Evolutionary conservation across 2,329 filamentous ascomycete species (phyloP).

Genomic region (Calonectria montana): DNA sequence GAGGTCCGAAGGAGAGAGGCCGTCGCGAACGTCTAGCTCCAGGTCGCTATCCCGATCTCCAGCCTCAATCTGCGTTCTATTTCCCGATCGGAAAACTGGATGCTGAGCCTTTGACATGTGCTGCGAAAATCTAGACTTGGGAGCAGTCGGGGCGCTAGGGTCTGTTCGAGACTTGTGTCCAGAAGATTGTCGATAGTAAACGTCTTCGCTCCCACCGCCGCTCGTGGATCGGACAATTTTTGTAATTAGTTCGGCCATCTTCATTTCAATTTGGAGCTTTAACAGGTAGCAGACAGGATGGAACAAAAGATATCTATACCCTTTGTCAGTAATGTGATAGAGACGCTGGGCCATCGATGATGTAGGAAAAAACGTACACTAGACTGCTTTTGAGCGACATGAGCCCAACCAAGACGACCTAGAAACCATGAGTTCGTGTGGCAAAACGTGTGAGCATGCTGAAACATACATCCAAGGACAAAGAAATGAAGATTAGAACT

Average conservation of each 20-base stretch:
- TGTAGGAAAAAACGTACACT: slow-evolving; percentile 31
- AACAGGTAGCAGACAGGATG: slow-evolving; percentile 61
- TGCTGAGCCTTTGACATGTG: neutral
- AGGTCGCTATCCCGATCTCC: slow-evolving; percentile 18
- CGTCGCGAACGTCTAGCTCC: slow-evolving; percentile 3
- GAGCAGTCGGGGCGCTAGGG: neutral
- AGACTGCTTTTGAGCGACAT: slow-evolving; percentile 43
- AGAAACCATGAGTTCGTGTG: neutral
- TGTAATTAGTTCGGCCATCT: slow-evolving; percentile 61
- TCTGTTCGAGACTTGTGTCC: slow-evolving; percentile 3
- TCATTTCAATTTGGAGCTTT: slow-evolving; percentile 63
- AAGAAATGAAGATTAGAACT: slow-evolving; percentile 37
- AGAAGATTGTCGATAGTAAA: slow-evolving; percentile 19
- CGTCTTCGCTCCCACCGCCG: neutral
- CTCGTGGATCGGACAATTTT: slow-evolving; percentile 41
- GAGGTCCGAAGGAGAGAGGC: neutral
- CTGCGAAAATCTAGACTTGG: neutral
- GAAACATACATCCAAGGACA: slow-evolving; percentile 40
- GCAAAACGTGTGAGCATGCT: rapidly evolving
- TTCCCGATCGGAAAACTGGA: neutral
- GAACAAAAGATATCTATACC: slow-evolving; percentile 42
- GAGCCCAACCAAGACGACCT: slow-evolving; percentile 40
- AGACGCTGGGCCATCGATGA: no score
- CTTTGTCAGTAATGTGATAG: neutral
- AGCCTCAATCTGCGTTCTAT: slow-evolving; percentile 17